Evolutionary conservation across 1,284 basidiomycete genomes (phyloP).

Genomic region (Neonothopanus nambi): DNA sequence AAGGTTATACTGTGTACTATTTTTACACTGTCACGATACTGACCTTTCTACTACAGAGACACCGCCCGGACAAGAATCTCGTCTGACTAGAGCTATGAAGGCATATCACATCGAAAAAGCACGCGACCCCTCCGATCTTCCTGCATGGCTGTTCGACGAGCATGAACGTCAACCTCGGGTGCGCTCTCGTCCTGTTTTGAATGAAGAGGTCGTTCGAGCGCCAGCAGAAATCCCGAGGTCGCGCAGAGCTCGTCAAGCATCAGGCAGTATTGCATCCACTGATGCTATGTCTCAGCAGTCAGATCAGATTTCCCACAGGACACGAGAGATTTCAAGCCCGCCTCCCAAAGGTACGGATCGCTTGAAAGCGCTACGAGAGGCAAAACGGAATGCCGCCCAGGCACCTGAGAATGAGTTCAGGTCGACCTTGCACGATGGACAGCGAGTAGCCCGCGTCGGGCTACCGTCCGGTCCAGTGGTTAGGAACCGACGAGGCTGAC

Average conservation of each 20-base stretch:
- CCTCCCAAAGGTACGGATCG: slow-evolving; percentile 47
- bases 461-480: slow-evolving; percentile 8
- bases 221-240: slow-evolving; percentile 8
- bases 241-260: slow-evolving; percentile 18
- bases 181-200: slow-evolving; percentile 20
- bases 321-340: slow-evolving; percentile 14
- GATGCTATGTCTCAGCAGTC: not conserved
- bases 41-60: slow-evolving; percentile 39
- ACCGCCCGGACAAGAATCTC: slow-evolving; percentile 58
- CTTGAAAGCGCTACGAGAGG: slow-evolving; percentile 54
- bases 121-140: slow-evolving; percentile 57
- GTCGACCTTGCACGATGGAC: slow-evolving; percentile 1
- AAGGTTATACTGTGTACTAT: slow-evolving; percentile 38
- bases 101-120: slow-evolving; percentile 66
- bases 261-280: slow-evolving; percentile 2
- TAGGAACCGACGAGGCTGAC: not conserved
- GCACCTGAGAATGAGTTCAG: not conserved
- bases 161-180: slow-evolving; percentile 43
- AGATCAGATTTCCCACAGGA: slow-evolving; percentile 10
- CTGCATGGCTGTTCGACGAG: slow-evolving; percentile 65
- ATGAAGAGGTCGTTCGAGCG: no score
- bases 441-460: not conserved
- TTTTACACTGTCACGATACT: slow-evolving; percentile 1
- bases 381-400: slow-evolving; percentile 38
- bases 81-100: slow-evolving; percentile 64